phyloP scores from a whole-genome alignment of 805 yeast species.

The Wickerhamiella azymoides region DNA sequence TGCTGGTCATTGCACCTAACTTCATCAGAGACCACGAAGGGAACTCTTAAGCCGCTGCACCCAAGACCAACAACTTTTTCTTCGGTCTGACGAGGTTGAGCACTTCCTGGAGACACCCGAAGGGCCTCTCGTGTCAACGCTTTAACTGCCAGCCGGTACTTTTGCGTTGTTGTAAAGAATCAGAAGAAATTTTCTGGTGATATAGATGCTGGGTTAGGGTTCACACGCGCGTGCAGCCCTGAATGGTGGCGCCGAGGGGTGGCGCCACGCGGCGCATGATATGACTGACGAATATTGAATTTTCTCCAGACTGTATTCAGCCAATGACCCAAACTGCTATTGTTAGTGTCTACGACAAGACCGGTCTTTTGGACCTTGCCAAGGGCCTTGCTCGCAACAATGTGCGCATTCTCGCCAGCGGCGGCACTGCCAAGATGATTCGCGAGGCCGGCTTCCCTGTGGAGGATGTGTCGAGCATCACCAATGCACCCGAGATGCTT shows the following conservation, averaged over 20 bases:
- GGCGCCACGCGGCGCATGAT: not conserved
- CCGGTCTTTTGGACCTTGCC: conserved; percentile 90
- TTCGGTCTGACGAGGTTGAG: conserved; percentile 36
- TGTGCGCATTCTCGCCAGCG: conserved; percentile 89
- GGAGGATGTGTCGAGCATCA: conserved; percentile 85
- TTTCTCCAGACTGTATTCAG: not conserved
- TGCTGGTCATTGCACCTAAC: conserved; percentile 47
- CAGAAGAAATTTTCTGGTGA: conserved; percentile 21
- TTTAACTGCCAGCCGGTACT: conserved; percentile 21
- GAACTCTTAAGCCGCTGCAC: conserved; percentile 51
- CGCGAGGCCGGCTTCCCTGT: conserved; percentile 98
- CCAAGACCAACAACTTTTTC: conserved; percentile 41
- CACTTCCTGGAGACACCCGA: conserved; percentile 27
- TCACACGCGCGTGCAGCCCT: not conserved
- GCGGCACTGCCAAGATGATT: conserved; percentile 89
- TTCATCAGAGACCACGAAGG: conserved; percentile 57
- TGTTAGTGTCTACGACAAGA: conserved; percentile 91
- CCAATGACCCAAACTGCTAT: conserved; percentile 57
- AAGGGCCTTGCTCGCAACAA: conserved; percentile 82
- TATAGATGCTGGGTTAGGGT: conserved; percentile 14
- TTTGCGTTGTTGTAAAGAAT: conserved; percentile 25
- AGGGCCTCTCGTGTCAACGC: conserved; percentile 29
- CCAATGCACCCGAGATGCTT: conserved; percentile 98
- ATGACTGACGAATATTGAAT: too few relatives aligned
- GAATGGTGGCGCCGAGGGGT: too few relatives aligned